These are phyloP conservation scores for Prillingera fragicola DNA, from an alignment of 1,284 basidiomycete species.

Conservation along the genomic window DNA sequence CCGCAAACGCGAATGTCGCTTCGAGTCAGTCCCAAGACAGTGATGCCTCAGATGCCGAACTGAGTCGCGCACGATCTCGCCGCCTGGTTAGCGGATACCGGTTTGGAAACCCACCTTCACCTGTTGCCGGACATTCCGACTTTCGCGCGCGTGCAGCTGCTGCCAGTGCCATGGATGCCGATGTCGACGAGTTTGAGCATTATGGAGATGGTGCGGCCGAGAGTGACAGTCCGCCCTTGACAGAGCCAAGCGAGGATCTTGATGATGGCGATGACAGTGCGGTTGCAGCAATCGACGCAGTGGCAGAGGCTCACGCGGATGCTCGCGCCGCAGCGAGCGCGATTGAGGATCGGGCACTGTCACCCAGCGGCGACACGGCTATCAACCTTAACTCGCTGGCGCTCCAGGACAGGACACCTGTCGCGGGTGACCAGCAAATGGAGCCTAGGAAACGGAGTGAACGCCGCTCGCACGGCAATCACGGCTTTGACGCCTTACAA, in stretches of 20 bases:
- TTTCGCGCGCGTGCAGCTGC: not conserved
- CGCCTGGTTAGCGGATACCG: conserved; percentile 43
- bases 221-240: conserved; percentile 28
- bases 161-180: not conserved
- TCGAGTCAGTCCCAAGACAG: not conserved
- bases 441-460: no score
- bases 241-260: conserved; percentile 11
- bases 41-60: conserved; percentile 24
- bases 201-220: conserved; percentile 4
- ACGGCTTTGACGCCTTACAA: conserved; percentile 36
- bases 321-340: conserved; percentile 4
- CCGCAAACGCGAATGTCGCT: not conserved
- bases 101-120: conserved; percentile 40
- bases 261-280: not conserved
- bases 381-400: no score
- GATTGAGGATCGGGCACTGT: not conserved
- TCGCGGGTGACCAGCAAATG: no score
- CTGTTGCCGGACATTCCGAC: conserved; percentile 5
- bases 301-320: conserved; percentile 2
- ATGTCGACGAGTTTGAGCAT: not conserved
- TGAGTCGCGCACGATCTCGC: conserved; percentile 32
- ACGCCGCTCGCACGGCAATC: no score
- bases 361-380: not conserved
- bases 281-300: not conserved
- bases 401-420: no score